Evolutionary conservation across 345 rosid species (phyloP).

Genomic region (Litchi chinensis): DNA sequence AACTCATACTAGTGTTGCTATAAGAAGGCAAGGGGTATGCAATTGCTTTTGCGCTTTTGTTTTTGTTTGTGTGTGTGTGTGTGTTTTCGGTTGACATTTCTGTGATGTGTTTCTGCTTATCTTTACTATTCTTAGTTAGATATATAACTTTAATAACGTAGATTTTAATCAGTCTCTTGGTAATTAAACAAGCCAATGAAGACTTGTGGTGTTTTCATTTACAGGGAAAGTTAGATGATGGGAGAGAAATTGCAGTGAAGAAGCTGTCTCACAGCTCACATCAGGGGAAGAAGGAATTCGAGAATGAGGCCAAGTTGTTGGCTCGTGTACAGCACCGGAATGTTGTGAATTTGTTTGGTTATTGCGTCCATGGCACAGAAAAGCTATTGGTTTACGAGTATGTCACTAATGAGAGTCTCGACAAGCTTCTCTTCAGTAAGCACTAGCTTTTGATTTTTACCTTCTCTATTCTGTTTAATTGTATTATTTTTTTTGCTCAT

Average conservation of each 20-base stretch:
- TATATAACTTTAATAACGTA: neutral
- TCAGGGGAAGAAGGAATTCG: conserved; percentile 89
- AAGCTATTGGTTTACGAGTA: conserved; percentile 95
- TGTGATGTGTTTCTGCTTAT: neutral
- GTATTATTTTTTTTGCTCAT: neutral
- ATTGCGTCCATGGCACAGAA: conserved; percentile 76
- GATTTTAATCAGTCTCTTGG: neutral
- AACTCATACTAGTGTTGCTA: neutral
- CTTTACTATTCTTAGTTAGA: neutral
- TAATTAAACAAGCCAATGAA: conserved; percentile 6
- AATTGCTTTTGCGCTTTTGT: neutral
- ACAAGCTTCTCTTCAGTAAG: conserved; percentile 95
- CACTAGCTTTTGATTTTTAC: conserved; percentile 13
- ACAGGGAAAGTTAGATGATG: conserved; percentile 83
- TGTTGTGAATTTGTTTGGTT: conserved; percentile 87
- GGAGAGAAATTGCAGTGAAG: conserved; percentile 98
- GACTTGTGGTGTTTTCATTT: conserved; percentile 17
- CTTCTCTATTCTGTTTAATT: neutral
- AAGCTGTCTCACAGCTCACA: conserved; percentile 69
- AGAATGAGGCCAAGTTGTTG: conserved; percentile 83
- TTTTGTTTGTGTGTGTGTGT: too few relatives aligned
- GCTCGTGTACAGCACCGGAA: conserved; percentile 95
- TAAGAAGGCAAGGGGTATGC: neutral
- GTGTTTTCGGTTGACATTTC: neutral
- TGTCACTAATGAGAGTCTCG: conserved; percentile 81